Evolutionary conservation across 768 basidiomycete genomes (phyloP), one percentile per base, ranked within the genome.

Genomic region (Clavulina sp.): DNA sequence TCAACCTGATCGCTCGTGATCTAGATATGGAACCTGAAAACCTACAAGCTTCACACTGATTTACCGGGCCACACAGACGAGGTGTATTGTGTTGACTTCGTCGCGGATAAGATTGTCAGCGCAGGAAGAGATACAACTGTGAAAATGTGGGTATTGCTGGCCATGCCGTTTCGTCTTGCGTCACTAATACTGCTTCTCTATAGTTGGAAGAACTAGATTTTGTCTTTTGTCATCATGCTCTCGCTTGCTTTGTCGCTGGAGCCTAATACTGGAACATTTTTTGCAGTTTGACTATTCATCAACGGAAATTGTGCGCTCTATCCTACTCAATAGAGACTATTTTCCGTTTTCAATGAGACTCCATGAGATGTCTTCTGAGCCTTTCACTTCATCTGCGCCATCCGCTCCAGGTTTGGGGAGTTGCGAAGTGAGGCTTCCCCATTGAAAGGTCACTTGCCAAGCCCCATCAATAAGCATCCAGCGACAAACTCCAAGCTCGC

Each of bases 21-120:
- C 18, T 63, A 89, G 89, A 80, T 96, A 23, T 97, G 93, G 93
- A 87, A 95, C 64, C 70, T 97, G 51, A 91, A 87, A 64, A 96
- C 89, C 4, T 88, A 86, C 65, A 97, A 99, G 67, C 78, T 99
- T 56, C 84, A 87, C 61, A 78, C 75, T 4, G 93, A 99, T 64
- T 76, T 99, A 18, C 88, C 91, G 0, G 93, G 93, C 19, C 93
- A 99, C 63, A 85, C 84, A 1, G 93, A 99, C 58, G 93, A 99
- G 64, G 92, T 99, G 32, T 97, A 96, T 67, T 96, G 93, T 60
- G 93, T 99, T 16, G 93, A 97, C 65, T 99, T 95, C 62, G 92
- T 99, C 1, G 92, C 91, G 0, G 93, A 99, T 68, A 99, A 99
- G 64, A 76, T 96, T n/a, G 89, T 95, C 57, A 93, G 88, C 61